Evolutionary conservation across 495 filamentous ascomycete species (phyloP), one percentile per base, ranked within the genome.

Genomic region (Hypoxylon crocopeplum): DNA sequence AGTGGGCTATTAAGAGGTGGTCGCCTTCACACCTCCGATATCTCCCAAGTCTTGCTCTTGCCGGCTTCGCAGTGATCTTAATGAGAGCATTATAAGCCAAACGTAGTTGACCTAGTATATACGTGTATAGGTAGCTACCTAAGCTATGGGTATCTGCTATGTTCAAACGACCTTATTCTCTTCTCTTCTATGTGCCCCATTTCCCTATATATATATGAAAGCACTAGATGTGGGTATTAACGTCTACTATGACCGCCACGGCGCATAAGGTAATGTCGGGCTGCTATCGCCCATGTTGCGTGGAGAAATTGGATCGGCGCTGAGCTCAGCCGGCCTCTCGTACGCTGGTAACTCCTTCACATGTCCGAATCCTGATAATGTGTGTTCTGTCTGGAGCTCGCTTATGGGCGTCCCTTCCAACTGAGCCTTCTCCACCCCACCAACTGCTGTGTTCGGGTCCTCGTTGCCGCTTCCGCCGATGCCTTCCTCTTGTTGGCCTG

Each of bases 251-350:
- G 33, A 62, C 22, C 11, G 33, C 58, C 45, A 47, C 15, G 25
- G 3, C n/a, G 46, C n/a, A 4, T 16, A 12, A 21, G 50, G 13
- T 24, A 56, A 40, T 12, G 47, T 25, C 17, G 38, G 45, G 33
- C 32, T 63, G 5, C 29, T 38, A 22, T 62, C 47, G 6, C 32
- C 30, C 20, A 5, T 8, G 17, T 37, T n/a, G 0, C 24, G 36
- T 30, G 34, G 25, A 7, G 36, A 6, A 3, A 27, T 8, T 6
- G 62, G 34, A 5, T 61, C 54, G 15, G 64, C 64, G 47, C 57
- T 59, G 1, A 68, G 57, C 42, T 69, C 67, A 15, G 13, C 52
- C 1, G 67, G 63, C 11, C 13, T 48, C 51, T 67, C 63, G 6
- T 56, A 32, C 32, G 54, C 48, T n/a, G 46, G 40, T 21, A 69